Conservation (phyloP, 1,284 basidiomycete species). For the Ustilago esculenta region DNA sequence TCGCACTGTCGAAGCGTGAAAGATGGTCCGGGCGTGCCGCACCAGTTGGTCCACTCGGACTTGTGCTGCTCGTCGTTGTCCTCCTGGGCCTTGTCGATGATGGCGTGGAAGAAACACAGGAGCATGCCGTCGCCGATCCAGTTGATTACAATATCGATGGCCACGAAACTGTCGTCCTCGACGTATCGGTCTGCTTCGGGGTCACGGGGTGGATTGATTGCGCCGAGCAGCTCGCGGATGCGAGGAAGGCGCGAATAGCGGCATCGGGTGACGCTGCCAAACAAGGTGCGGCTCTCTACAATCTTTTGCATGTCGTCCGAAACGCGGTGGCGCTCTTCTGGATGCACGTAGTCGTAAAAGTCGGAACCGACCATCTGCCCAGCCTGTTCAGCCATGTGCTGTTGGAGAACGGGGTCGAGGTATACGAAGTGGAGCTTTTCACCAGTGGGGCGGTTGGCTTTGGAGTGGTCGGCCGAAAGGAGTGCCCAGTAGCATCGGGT, state of each 20-base stretch:
- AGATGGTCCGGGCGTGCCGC: slow-evolving; percentile 74
- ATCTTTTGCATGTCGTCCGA: slow-evolving; percentile 77
- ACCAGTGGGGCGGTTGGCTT: slow-evolving; percentile 20
- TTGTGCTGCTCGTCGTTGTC: slow-evolving; percentile 84
- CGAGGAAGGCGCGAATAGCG: slow-evolving; percentile 69
- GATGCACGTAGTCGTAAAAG: slow-evolving; percentile 87
- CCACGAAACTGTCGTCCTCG: slow-evolving; percentile 82
- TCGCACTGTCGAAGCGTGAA: slow-evolving; percentile 67
- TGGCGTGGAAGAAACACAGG: slow-evolving; percentile 93
- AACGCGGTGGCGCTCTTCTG: slow-evolving; percentile 75
- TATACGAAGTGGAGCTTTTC: slow-evolving; percentile 82
- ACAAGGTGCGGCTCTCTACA: slow-evolving; percentile 80
- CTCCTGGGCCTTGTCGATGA: slow-evolving; percentile 73
- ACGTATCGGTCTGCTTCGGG: slow-evolving; percentile 76
- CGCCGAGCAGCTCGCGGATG: slow-evolving; percentile 69
- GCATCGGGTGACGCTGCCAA: slow-evolving; percentile 88
- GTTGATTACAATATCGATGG: slow-evolving; percentile 91
- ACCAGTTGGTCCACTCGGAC: slow-evolving; percentile 92
- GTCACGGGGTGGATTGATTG: slow-evolving; percentile 66
- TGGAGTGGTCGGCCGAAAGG: slow-evolving; percentile 36
- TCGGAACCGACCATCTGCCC: slow-evolving; percentile 77
- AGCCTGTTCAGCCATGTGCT: slow-evolving; percentile 80
- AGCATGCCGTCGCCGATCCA: slow-evolving; percentile 91
- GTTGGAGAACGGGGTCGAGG: slow-evolving; percentile 83
- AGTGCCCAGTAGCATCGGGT: slow-evolving; percentile 55